phyloP scores from a whole-genome alignment of 257 asterid species.

The Petunia axillaris region DNA sequence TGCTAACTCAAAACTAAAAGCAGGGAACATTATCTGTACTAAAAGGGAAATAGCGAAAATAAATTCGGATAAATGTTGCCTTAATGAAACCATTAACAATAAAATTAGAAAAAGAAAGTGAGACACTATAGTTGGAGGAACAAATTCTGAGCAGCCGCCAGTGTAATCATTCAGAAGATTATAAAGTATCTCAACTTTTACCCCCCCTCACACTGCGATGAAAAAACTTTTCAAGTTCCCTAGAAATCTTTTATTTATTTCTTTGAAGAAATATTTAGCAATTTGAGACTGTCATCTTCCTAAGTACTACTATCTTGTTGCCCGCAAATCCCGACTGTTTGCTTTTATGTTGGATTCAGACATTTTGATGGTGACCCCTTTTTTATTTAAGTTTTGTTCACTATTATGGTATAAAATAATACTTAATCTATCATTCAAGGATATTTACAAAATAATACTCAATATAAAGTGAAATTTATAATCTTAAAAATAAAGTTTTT shows the following conservation, averaged over 20 bases:
- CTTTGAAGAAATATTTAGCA: background rate
- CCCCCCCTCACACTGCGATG: background rate
- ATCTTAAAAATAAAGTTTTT: too few relatives aligned
- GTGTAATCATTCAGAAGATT: slow-evolving; percentile 48
- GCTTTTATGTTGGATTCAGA: slow-evolving; percentile 40
- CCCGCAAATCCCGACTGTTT: slow-evolving; percentile 34
- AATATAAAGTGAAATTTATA: too few relatives aligned
- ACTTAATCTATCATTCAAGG: too few relatives aligned
- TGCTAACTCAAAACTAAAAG: slow-evolving; percentile 22
- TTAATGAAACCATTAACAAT: background rate
- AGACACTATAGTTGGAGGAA: slow-evolving; percentile 42
- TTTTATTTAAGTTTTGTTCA: background rate
- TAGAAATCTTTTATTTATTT: background rate
- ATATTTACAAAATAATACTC: too few relatives aligned
- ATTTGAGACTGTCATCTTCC: slow-evolving; percentile 7
- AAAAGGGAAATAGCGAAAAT: slow-evolving; percentile 5
- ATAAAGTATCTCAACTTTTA: background rate
- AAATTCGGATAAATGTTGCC: background rate
- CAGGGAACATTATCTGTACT: slow-evolving; percentile 26
- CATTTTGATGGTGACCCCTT: slow-evolving; percentile 36
- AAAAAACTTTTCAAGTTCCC: slow-evolving; percentile 26
- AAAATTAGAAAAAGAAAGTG: background rate
- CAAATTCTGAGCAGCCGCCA: slow-evolving; percentile 61
- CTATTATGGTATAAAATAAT: too few relatives aligned
- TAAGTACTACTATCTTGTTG: background rate